Evolutionary conservation across 2,329 filamentous ascomycete genomes (phyloP).

Genomic region (Fusarium odoratissimum): DNA sequence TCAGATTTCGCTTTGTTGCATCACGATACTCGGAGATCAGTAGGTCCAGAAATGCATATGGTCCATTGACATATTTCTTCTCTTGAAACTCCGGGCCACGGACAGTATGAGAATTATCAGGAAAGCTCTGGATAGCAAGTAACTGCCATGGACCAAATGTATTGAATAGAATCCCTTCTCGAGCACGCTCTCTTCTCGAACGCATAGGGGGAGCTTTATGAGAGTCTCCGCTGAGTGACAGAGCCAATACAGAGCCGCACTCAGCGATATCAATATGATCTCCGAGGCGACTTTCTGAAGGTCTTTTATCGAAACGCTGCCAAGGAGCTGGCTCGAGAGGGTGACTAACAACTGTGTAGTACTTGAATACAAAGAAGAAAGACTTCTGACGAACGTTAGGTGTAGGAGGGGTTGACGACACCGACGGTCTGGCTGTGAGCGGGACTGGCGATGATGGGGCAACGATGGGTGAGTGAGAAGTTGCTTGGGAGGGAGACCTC

Average conservation of each 20-base stretch:
- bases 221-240: constrained; percentile 65
- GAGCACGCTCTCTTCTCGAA: constrained; percentile 59
- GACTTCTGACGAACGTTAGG: constrained; percentile 63
- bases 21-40: constrained; percentile 70
- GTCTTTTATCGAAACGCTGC: constrained; percentile 66
- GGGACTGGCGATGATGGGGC: constrained; percentile 25
- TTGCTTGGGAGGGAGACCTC: constrained; percentile 26
- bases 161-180: constrained; percentile 66
- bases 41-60: constrained; percentile 70
- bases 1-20: constrained; percentile 67
- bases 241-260: constrained; percentile 69
- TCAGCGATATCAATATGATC: constrained; percentile 69
- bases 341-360: constrained; percentile 70
- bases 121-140: constrained; percentile 68
- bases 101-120: constrained; percentile 67
- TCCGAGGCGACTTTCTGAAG: constrained; percentile 51
- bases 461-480: constrained; percentile 22
- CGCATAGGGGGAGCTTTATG: constrained; percentile 62
- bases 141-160: constrained; percentile 71
- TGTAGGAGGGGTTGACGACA: constrained; percentile 46
- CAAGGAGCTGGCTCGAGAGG: constrained; percentile 68
- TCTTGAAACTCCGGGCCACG: constrained; percentile 64
- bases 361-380: constrained; percentile 74
- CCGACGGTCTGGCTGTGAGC: constrained; percentile 9
- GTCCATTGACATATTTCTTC: constrained; percentile 69